phyloP scores from a whole-genome alignment of 495 filamentous ascomycete species.

The Penicillium verhagenii region DNA sequence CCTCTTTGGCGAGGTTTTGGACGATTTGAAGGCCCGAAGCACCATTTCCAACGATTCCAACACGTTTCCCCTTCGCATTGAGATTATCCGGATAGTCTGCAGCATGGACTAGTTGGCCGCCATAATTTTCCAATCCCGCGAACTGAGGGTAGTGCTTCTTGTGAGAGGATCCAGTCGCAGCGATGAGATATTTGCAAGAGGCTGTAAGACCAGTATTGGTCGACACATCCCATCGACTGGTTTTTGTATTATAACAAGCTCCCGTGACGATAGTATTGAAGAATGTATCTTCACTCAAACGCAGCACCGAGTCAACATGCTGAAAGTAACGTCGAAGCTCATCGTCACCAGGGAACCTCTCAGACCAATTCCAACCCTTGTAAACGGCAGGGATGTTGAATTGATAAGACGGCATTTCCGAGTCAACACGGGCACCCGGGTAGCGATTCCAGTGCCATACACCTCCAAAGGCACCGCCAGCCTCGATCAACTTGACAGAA shows the following conservation, averaged over 20 bases:
- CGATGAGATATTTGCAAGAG: conserved; percentile 28
- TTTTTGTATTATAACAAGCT: conserved; percentile 40
- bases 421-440: conserved; percentile 49
- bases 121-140: conserved; percentile 12
- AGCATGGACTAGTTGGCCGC: conserved; percentile 17
- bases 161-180: conserved; percentile 20
- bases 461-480: conserved; percentile 48
- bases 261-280: conserved; percentile 50
- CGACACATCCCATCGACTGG: conserved; percentile 28
- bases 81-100: conserved; percentile 19
- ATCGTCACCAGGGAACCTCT: conserved; percentile 47
- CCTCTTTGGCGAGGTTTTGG: conserved; percentile 31
- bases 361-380: conserved; percentile 51
- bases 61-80: conserved; percentile 19
- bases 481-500: conserved; percentile 46
- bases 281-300: conserved; percentile 48
- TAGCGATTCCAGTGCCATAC: conserved; percentile 57
- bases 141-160: conserved; percentile 23
- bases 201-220: conserved; percentile 13
- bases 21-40: conserved; percentile 27
- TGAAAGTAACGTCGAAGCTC: conserved; percentile 55
- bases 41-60: conserved; percentile 28
- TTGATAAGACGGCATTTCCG: conserved; percentile 50
- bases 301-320: conserved; percentile 51
- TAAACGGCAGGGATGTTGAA: conserved; percentile 50